Conservation (phyloP, 495 filamentous ascomycete genomes). For the Penicillium salamii region DNA sequence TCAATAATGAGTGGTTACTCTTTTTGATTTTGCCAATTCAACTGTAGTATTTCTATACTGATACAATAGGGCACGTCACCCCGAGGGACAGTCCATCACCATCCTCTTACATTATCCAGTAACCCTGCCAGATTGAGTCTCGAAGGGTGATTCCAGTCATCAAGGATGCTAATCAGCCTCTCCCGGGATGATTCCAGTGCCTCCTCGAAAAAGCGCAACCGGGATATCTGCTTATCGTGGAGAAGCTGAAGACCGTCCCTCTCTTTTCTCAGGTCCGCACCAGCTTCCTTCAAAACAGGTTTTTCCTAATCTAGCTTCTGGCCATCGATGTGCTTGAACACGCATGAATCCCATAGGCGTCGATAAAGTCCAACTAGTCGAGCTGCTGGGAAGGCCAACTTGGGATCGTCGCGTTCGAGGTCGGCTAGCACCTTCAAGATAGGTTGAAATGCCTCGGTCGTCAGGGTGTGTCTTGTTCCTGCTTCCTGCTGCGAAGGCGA, state of each 20-base stretch:
- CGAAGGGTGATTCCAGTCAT: conserved; percentile 7
- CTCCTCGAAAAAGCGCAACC: conserved; percentile 5
- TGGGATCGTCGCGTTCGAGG: conserved; percentile 2
- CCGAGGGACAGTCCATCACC: not conserved
- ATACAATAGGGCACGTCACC: not conserved
- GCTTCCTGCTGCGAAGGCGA: conserved; percentile 1
- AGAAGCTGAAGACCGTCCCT: conserved; percentile 6
- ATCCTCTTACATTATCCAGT: not conserved
- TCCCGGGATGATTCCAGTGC: conserved; percentile 5
- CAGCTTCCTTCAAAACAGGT: not conserved
- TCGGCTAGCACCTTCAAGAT: not conserved
- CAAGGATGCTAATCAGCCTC: conserved; percentile 1
- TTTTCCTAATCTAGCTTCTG: not conserved
- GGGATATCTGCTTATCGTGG: conserved; percentile 9
- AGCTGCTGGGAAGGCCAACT: conserved; percentile 1
- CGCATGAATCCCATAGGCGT: not conserved
- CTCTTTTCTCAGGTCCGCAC: conserved; percentile 1
- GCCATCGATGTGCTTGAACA: not conserved
- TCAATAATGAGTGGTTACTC: too few species aligned
- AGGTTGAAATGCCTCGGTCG: not conserved
- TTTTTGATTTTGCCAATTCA: too few species aligned
- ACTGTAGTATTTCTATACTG: not conserved
- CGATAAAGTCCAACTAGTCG: conserved; percentile 2
- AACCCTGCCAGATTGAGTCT: conserved; percentile 2
- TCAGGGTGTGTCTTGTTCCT: not conserved